phyloP scores from a whole-genome alignment of 2,329 filamentous ascomycete genomes.

The Teratosphaeriaceae sp. region DNA sequence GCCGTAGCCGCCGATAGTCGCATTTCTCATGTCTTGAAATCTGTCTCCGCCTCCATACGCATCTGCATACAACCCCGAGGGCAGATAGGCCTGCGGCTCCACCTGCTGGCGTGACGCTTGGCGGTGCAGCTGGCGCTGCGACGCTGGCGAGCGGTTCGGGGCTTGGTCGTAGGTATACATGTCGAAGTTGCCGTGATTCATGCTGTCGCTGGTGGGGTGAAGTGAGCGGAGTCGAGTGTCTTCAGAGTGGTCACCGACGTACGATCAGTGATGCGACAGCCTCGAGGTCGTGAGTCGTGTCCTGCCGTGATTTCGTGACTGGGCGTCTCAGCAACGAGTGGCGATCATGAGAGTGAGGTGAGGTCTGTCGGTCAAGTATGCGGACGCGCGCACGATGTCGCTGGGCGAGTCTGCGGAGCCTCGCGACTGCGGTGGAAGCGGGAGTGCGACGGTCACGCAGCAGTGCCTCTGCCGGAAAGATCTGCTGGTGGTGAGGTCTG shows the following conservation, averaged over 20 bases:
- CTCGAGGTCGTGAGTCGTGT: constrained; percentile 3
- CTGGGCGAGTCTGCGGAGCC: neutral
- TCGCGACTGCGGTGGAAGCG: too few species aligned
- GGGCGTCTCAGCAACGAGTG: constrained; percentile 1
- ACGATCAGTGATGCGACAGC: neutral
- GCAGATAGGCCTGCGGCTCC: constrained; percentile 62
- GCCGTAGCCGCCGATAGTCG: constrained; percentile 54
- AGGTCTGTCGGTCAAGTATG: neutral
- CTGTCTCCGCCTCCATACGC: constrained; percentile 62
- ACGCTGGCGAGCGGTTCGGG: constrained; percentile 61
- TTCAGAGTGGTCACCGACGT: neutral
- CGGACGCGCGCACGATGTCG: neutral
- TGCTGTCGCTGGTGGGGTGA: constrained; percentile 5
- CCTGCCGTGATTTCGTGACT: constrained; percentile 7
- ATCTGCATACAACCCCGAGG: constrained; percentile 60
- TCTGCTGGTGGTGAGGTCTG: too few species aligned
- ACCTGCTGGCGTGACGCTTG: constrained; percentile 67
- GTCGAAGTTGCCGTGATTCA: constrained; percentile 40
- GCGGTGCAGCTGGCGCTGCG: constrained; percentile 64
- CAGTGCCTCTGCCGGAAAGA: too few species aligned
- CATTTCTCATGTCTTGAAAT: constrained; percentile 34
- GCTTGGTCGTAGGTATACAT: constrained; percentile 67
- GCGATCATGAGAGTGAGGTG: neutral
- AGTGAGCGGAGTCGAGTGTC: neutral
- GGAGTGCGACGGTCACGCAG: too few species aligned